Conservation (phyloP, 1,284 basidiomycete genomes). For the Rhizoctonia solani region DNA sequence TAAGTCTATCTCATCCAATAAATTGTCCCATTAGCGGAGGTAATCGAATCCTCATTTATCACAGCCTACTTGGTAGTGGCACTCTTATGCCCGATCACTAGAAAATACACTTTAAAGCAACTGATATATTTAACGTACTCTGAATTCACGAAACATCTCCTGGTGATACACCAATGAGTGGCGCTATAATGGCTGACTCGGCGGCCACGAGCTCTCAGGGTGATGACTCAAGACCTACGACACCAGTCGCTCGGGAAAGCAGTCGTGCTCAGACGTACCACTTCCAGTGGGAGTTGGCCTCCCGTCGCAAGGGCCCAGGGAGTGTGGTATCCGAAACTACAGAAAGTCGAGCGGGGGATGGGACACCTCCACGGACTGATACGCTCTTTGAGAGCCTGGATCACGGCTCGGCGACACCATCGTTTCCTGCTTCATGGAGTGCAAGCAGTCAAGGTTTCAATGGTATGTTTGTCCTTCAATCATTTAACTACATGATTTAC, state of each 20-base stretch:
- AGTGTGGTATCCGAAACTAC: conserved; percentile 39
- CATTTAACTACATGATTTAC: not conserved
- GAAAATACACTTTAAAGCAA: not conserved
- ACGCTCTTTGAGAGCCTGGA: conserved; percentile 11
- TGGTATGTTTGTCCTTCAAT: conserved; percentile 34
- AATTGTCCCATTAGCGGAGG: too few relatives aligned
- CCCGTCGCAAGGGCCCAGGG: conserved; percentile 36
- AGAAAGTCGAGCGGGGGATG: conserved; percentile 37
- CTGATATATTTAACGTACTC: too few relatives aligned
- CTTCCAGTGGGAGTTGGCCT: conserved; percentile 37
- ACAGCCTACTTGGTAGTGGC: too few relatives aligned
- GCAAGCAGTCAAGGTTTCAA: conserved; percentile 41
- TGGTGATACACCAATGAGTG: too few relatives aligned
- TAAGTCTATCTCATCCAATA: too few relatives aligned
- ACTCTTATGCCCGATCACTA: too few relatives aligned
- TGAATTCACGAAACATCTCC: too few relatives aligned
- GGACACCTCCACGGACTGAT: not conserved
- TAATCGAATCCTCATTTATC: not conserved
- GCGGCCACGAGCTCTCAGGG: conserved; percentile 19
- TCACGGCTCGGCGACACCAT: conserved; percentile 13
- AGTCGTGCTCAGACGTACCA: conserved; percentile 30
- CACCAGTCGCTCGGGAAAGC: conserved; percentile 6
- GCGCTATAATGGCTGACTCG: conserved; percentile 19
- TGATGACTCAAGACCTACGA: conserved; percentile 28
- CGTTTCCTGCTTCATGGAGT: conserved; percentile 39